Evolutionary conservation across 1,139 yeast genomes (phyloP).

Genomic region (Diutina mesorugosa): DNA sequence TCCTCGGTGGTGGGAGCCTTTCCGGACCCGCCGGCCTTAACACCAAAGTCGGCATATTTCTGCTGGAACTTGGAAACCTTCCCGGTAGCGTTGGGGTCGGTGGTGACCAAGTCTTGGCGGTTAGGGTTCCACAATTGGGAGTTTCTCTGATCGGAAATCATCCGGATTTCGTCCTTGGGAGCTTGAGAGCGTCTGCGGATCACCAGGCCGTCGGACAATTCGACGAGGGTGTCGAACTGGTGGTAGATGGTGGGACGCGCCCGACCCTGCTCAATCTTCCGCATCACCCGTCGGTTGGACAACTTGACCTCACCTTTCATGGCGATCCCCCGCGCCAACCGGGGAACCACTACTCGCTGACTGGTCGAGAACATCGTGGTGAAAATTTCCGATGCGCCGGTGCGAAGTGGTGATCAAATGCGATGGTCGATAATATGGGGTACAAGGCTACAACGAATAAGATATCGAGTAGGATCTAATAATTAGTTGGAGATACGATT

Average conservation of each 20-base stretch:
- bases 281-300: conserved; percentile 39
- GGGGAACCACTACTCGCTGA: neutral
- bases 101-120: conserved; percentile 59
- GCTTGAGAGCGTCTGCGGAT: conserved; percentile 71
- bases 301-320: conserved; percentile 21
- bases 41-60: conserved; percentile 48
- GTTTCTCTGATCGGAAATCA: conserved; percentile 83
- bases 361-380: neutral
- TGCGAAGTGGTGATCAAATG: neutral
- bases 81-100: conserved; percentile 77
- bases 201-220: conserved; percentile 89
- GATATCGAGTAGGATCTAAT: no score
- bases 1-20: conserved; percentile 5
- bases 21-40: conserved; percentile 11
- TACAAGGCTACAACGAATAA: no score
- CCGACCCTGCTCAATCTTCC: conserved; percentile 52
- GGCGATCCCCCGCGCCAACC: conserved; percentile 2
- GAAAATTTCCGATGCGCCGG: conserved; percentile 2
- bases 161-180: conserved; percentile 77
- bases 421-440: neutral
- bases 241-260: conserved; percentile 90
- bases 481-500: no score
- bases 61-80: conserved; percentile 75
- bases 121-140: conserved; percentile 81
- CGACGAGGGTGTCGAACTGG: conserved; percentile 78